These are phyloP conservation scores for Saturnispora halmiae DNA, from an alignment of 805 yeast genomes.

Conservation along the genomic window DNA sequence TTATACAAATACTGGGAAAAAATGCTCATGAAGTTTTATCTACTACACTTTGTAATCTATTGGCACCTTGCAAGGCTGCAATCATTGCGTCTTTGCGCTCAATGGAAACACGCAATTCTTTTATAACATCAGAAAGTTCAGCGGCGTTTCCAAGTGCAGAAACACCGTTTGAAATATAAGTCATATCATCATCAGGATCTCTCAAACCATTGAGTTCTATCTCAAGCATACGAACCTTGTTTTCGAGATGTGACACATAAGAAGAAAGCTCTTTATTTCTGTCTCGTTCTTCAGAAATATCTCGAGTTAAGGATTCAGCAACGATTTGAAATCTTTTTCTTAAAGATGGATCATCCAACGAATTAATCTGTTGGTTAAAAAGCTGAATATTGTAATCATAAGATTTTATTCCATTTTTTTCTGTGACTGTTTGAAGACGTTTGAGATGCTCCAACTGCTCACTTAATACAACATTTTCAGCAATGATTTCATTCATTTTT, in stretches of 20 bases:
- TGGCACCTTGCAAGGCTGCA: constrained; percentile 40
- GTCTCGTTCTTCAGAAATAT: constrained; percentile 6
- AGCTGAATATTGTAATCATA: constrained; percentile 1
- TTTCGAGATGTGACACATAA: constrained; percentile 13
- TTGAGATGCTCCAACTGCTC: constrained; percentile 64
- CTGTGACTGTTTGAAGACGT: constrained; percentile 38
- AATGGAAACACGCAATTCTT: constrained; percentile 50
- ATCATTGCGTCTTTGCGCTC: constrained; percentile 74
- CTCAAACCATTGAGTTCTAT: constrained; percentile 10
- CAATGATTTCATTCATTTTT: constrained; percentile 30
- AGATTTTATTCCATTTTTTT: background rate
- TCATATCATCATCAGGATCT: background rate
- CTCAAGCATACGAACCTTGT: constrained; percentile 10
- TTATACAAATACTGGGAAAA: background rate
- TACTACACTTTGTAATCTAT: constrained; percentile 2
- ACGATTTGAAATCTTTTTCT: constrained; percentile 2
- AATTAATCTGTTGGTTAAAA: background rate
- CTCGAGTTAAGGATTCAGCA: background rate
- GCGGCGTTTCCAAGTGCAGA: background rate
- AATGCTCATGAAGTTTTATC: background rate
- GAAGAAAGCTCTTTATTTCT: constrained; percentile 10
- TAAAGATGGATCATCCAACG: background rate
- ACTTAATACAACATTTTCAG: constrained; percentile 56
- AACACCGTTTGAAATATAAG: background rate
- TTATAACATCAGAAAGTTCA: constrained; percentile 57